Evolutionary conservation across 192 early-diverging fungal genomes (phyloP), one percentile per base, ranked within the genome.

Genomic region (Allomyces macrogynus): DNA sequence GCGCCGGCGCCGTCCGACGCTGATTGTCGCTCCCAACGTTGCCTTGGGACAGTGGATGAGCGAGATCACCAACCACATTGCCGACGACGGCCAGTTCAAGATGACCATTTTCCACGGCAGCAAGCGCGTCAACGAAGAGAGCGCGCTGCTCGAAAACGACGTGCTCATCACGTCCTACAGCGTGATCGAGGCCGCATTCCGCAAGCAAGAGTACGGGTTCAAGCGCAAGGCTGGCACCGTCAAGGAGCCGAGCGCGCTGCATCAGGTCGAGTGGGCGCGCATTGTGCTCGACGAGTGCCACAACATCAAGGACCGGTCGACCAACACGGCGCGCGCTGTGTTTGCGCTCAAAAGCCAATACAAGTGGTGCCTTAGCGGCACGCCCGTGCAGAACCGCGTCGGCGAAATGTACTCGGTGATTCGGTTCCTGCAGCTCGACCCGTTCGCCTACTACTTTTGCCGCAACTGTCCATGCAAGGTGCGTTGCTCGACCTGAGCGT

Each of bases 341-440:
- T 96, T 93, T 71, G 80, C 77, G 20, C 75, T 96, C 20, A 65
- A 82, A 3, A 66, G 79, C 23, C 65, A 85, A 14, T 77, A 73
- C 64, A 83, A 81, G 16, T 96, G 93, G 93, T 83, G 80, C 4
- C 73, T 96, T 18, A 85, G 84, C 5, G 93, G 93, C 8, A 96
- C 93, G 20, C 90, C 90, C 14, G 76, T 96, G 71, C 93, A 96
- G 64, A 96, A 96, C 70, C 82, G 90, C 14, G 87, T 96, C 10
- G 93, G 91, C 44, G 93, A 96, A 74, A 76, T 96, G 26, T 96
- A 89, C 70, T 89, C 88, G 8, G 79, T 92, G 24, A 90, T 96
- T 72, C 82, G 91, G 8, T 87, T 96, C 67, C 82, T 91, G 76
- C 81, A 89, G 66, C 74, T 83, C 54, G 84, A 89, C 71, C 89